phyloP scores from a whole-genome alignment of 1,284 basidiomycete species.

The Ustilago shanxiensis region DNA sequence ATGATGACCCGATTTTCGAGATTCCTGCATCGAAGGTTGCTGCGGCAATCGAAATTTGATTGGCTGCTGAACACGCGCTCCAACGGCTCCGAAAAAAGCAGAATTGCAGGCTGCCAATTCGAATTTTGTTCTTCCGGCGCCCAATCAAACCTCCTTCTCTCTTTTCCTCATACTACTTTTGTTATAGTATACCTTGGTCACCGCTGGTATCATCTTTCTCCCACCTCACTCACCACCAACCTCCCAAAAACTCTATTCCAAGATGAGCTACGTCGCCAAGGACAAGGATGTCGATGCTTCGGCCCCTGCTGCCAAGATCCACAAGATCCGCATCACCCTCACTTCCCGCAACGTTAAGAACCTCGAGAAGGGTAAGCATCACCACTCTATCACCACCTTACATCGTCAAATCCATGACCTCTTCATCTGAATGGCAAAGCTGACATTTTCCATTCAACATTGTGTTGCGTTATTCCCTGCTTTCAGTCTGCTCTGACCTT shows the following conservation, averaged over 20 bases:
- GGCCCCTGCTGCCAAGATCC: conserved; percentile 88
- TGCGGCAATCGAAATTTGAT: conserved; percentile 47
- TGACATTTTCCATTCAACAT: too few relatives aligned
- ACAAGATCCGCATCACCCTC: conserved; percentile 99
- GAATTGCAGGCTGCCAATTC: not conserved
- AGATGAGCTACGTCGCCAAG: conserved; percentile 99
- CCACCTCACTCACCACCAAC: conserved; percentile 72
- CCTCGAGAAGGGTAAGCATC: conserved; percentile 91
- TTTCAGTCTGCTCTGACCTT: conserved; percentile 89
- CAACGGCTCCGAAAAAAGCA: conserved; percentile 24
- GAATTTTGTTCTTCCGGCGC: conserved; percentile 17
- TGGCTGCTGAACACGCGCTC: conserved; percentile 5
- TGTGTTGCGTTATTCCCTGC: not conserved
- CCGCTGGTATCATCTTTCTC: conserved; percentile 70
- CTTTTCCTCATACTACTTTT: conserved; percentile 45
- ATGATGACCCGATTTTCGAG: not conserved
- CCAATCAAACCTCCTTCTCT: conserved; percentile 26
- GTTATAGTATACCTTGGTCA: conserved; percentile 70
- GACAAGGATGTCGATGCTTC: conserved; percentile 83
- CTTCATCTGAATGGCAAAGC: too few relatives aligned
- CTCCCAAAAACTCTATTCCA: conserved; percentile 65
- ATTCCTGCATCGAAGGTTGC: conserved; percentile 20
- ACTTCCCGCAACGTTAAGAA: conserved; percentile 98
- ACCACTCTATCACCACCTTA: not conserved
- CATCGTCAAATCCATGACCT: not conserved